These are phyloP conservation scores for Fusarium sublunatum DNA, from an alignment of 2,329 filamentous ascomycete species.

Conservation along the genomic window DNA sequence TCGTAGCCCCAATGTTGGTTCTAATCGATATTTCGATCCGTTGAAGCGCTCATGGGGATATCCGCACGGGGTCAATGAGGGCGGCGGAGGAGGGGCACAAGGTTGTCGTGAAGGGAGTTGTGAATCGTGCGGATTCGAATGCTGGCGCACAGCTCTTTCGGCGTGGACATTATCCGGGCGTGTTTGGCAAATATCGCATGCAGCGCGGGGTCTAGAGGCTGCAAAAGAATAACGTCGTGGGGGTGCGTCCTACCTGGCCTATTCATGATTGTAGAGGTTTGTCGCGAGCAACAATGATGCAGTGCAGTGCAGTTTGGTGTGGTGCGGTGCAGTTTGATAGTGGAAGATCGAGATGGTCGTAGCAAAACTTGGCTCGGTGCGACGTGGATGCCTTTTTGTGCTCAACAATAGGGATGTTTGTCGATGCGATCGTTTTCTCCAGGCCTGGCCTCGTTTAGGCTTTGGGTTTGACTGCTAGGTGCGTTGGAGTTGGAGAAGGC, in stretches of 20 bases:
- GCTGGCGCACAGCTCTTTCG: slow-evolving; percentile 29
- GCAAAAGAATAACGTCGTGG: slow-evolving; percentile 43
- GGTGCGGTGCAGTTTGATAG: slow-evolving; percentile 2
- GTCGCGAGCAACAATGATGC: slow-evolving; percentile 39
- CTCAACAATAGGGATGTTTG: slow-evolving; percentile 36
- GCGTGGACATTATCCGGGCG: slow-evolving; percentile 21
- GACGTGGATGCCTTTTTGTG: slow-evolving; percentile 38
- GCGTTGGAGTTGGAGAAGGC: slow-evolving; percentile 43
- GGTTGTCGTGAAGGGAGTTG: slow-evolving; percentile 25
- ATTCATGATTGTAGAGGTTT: slow-evolving; percentile 62
- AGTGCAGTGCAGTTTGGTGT: slow-evolving; percentile 11
- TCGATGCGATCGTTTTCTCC: slow-evolving; percentile 36
- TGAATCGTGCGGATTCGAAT: slow-evolving; percentile 25
- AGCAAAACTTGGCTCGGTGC: slow-evolving; percentile 29
- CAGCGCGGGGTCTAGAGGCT: slow-evolving; percentile 44
- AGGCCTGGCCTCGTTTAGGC: slow-evolving; percentile 37
- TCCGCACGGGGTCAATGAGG: slow-evolving; percentile 23
- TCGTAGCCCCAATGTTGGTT: not conserved
- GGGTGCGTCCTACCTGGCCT: slow-evolving; percentile 65
- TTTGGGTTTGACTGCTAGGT: slow-evolving; percentile 33
- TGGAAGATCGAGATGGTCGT: slow-evolving; percentile 29
- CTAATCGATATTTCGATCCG: slow-evolving; percentile 21
- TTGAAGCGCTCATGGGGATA: slow-evolving; percentile 33
- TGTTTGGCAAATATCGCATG: slow-evolving; percentile 40
- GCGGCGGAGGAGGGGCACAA: slow-evolving; percentile 37